Evolutionary conservation across 345 rosid genomes (phyloP), one percentile per base, ranked within the genome.

Genomic region (Abelmoschus esculentus): DNA sequence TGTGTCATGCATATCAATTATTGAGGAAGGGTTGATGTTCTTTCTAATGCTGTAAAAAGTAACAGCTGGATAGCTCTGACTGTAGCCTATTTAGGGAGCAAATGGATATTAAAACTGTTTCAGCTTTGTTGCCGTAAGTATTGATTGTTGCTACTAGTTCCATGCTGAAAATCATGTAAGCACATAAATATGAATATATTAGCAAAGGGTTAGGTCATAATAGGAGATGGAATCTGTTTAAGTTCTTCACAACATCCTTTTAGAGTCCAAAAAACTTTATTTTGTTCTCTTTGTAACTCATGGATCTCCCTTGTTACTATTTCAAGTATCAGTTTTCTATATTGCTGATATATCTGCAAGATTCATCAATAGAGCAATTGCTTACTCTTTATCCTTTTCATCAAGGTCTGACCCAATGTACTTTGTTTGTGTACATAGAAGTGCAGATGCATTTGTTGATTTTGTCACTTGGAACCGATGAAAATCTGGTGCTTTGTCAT

Each of bases 401-500:
- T 63, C 38, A 28, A 13, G 72, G 46, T 47, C 61, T 62, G 49
- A 22, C 26, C 26, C 26, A 22, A 22, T 22, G 26, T 22, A 22
- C 26, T 22, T 22, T 22, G 26, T 22, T 22, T 22, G 72, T 76
- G 29, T 55, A 13, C 42, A 67, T 82, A 87, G 88, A 82, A 60
- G 8, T 10, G 67, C 52, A 66, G 76, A 85, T n/a, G 79, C 72
- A 71, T 71, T 77, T 72, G 77, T 81, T 44, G 86, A 80, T 61
- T 55, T 76, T 73, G 72, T 74, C 6, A 85, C 84, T 61, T 86
- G 91, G 89, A 79, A 84, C 71, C 28, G 1, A 11, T 89, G 96
- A 96, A 87, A 85, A 79, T 77, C 85, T 46, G 82, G 54, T 69
- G 78, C 78, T 59, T 54, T 92, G 46, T 69, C 83, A 6, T 90